These are phyloP conservation scores for Peribolospora baueri DNA, from an alignment of 768 basidiomycete genomes.

Conservation along the genomic window DNA sequence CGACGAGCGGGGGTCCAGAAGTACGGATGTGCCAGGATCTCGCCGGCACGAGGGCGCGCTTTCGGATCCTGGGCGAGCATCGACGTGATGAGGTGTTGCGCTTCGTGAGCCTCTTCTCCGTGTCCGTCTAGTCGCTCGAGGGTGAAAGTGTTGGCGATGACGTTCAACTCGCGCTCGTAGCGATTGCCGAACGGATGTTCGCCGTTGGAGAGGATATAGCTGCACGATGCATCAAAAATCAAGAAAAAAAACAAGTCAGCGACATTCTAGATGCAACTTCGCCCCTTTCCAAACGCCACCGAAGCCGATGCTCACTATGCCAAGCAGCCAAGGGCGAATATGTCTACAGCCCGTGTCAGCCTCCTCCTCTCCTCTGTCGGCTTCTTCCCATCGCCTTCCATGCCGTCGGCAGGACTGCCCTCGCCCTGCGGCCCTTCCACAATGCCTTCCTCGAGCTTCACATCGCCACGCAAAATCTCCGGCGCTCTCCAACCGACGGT, in stretches of 20 bases:
- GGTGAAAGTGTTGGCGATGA: conserved; percentile 52
- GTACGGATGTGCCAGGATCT: conserved; percentile 77
- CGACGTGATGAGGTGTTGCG: conserved; percentile 43
- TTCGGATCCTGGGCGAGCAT: conserved; percentile 56
- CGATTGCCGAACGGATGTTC: conserved; percentile 82
- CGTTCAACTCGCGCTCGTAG: conserved; percentile 83
- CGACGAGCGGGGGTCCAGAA: conserved; percentile 82
- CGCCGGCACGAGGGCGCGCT: conserved; percentile 50
- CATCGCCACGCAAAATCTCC: conserved; percentile 80
- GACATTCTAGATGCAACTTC: too few relatives aligned
- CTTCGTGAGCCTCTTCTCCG: conserved; percentile 88
- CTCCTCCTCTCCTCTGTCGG: conserved; percentile 30
- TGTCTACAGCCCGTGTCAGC: conserved; percentile 83
- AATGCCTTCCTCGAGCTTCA: conserved; percentile 51
- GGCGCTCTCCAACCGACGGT: conserved; percentile 96
- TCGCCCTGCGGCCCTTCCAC: conserved; percentile 36
- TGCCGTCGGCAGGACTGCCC: conserved; percentile 28
- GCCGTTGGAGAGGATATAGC: conserved; percentile 50
- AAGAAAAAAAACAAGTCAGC: not conserved
- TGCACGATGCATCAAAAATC: not conserved
- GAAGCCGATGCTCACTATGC: conserved; percentile 39
- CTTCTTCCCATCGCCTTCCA: conserved; percentile 25
- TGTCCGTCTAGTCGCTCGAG: conserved; percentile 48
- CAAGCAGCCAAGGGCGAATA: conserved; percentile 85
- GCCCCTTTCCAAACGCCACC: not conserved